Conservation (phyloP, 1,284 basidiomycete genomes). For the Neolentinus lepideus region DNA sequence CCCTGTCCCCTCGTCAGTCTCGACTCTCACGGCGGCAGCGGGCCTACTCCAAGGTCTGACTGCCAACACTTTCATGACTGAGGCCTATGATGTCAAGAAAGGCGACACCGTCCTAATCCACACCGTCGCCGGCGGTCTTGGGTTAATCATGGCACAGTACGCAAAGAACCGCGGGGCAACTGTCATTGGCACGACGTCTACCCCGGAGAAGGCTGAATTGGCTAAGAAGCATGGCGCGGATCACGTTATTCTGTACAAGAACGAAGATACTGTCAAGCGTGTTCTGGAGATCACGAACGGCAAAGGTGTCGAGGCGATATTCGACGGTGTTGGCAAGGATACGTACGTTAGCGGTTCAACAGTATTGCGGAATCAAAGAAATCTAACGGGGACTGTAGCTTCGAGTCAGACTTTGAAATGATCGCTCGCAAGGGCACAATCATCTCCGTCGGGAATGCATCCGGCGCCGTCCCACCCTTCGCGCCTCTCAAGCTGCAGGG, state of each 20-base stretch:
- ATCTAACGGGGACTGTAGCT: slow-evolving; percentile 35
- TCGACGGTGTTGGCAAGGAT: slow-evolving; percentile 92
- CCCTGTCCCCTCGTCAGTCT: slow-evolving; percentile 52
- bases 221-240: slow-evolving; percentile 80
- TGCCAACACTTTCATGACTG: slow-evolving; percentile 71
- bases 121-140: slow-evolving; percentile 82
- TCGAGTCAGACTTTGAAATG: slow-evolving; percentile 78
- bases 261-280: slow-evolving; percentile 62
- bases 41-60: slow-evolving; percentile 76
- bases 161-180: slow-evolving; percentile 73
- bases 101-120: slow-evolving; percentile 76
- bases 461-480: slow-evolving; percentile 73
- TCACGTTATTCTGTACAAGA: slow-evolving; percentile 79
- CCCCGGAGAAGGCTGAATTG: slow-evolving; percentile 76
- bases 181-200: slow-evolving; percentile 94
- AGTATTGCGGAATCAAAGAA: background rate
- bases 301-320: slow-evolving; percentile 81
- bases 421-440: slow-evolving; percentile 78
- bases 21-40: slow-evolving; percentile 63
- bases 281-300: slow-evolving; percentile 79
- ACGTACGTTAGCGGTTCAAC: slow-evolving; percentile 37
- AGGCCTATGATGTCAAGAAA: slow-evolving; percentile 78
- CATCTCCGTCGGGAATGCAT: slow-evolving; percentile 90
- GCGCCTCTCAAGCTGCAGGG: slow-evolving; percentile 65
- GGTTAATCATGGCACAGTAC: slow-evolving; percentile 54